Conservation (phyloP, 805 yeast genomes). For the Phaffomyces thermotolerans region DNA sequence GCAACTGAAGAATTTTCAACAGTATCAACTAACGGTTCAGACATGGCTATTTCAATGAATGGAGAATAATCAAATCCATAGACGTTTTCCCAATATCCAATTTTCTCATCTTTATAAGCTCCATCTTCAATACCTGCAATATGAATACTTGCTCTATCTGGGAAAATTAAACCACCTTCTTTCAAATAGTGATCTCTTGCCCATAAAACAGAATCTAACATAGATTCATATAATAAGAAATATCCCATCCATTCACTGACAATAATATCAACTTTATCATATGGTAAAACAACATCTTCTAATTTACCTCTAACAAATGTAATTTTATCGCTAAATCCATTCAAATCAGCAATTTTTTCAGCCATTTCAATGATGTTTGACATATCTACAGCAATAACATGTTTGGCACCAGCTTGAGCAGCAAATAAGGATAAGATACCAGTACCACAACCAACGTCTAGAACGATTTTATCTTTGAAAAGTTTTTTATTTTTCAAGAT, state of each 20-base stretch:
- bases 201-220: conserved; percentile 91
- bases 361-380: conserved; percentile 96
- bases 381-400: conserved; percentile 96
- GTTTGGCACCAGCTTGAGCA: conserved; percentile 97
- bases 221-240: conserved; percentile 89
- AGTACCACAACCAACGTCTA: conserved; percentile 99
- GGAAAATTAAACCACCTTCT: conserved; percentile 84
- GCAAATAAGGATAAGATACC: conserved; percentile 98
- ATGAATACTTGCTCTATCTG: conserved; percentile 86
- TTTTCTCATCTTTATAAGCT: conserved; percentile 84
- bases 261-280: conserved; percentile 84
- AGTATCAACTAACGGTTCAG: conserved; percentile 94
- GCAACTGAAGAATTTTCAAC: conserved; percentile 72
- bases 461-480: conserved; percentile 87
- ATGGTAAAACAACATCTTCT: conserved; percentile 88
- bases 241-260: conserved; percentile 99
- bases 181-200: conserved; percentile 86
- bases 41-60: conserved; percentile 76
- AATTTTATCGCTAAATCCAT: conserved; percentile 80
- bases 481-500: conserved; percentile 82
- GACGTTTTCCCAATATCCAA: conserved; percentile 92
- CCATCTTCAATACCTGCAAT: conserved; percentile 92
- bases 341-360: conserved; percentile 72
- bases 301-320: conserved; percentile 87
- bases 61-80: conserved; percentile 96